phyloP scores from a whole-genome alignment of 2,329 filamentous ascomycete genomes.

The Scedosporium minutisporum region DNA sequence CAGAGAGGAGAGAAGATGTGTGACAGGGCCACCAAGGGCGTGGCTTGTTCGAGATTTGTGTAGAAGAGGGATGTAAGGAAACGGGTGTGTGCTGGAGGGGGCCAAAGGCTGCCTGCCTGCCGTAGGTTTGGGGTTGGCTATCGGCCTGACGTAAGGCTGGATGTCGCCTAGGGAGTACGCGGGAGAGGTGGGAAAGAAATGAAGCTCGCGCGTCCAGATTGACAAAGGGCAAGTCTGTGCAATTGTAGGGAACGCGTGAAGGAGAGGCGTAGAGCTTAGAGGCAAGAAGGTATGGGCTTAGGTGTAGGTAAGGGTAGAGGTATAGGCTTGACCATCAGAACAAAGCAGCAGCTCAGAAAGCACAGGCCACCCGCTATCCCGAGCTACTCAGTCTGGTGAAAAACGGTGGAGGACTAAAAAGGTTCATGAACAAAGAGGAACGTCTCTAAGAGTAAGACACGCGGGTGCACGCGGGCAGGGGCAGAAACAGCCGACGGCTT shows the following conservation, averaged over 20 bases:
- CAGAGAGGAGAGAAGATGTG: background rate
- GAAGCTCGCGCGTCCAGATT: background rate
- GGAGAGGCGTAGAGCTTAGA: background rate
- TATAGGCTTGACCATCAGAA: background rate
- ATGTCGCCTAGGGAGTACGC: background rate
- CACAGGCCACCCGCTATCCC: constrained; percentile 1
- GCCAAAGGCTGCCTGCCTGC: background rate
- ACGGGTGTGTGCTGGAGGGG: background rate
- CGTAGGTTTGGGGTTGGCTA: background rate
- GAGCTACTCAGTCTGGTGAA: background rate
- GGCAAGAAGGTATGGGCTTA: background rate
- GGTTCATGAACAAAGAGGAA: background rate
- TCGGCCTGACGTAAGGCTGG: constrained; percentile 4
- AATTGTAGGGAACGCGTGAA: background rate
- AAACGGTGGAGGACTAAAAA: background rate
- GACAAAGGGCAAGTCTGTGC: background rate
- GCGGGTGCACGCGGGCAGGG: background rate
- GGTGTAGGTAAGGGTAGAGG: background rate
- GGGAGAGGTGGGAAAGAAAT: background rate
- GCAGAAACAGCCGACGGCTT: background rate
- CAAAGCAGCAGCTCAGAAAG: background rate
- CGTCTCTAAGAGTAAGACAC: background rate
- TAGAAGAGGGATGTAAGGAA: background rate
- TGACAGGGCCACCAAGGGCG: background rate
- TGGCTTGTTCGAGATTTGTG: background rate